Conservation (phyloP, 2,329 filamentous ascomycete species). For the Pyrenochaeta sp. region DNA sequence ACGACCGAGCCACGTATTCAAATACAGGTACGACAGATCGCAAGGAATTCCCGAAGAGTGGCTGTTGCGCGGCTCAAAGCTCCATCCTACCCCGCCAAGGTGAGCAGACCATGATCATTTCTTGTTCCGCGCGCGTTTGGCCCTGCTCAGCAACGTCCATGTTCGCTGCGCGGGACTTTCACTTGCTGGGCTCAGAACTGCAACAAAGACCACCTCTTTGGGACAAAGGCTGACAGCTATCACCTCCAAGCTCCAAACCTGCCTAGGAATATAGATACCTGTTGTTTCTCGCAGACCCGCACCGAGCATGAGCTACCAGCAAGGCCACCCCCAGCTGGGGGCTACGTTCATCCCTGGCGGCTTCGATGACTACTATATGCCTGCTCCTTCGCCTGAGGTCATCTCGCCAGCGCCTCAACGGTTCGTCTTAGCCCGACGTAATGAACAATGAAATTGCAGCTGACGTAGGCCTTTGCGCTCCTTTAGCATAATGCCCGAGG, state of each 20-base stretch:
- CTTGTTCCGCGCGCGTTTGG: conserved; percentile 31
- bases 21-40: conserved; percentile 20
- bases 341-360: conserved; percentile 74
- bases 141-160: conserved; percentile 27
- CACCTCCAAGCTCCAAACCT: conserved; percentile 21
- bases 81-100: conserved; percentile 34
- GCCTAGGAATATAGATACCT: too few relatives aligned
- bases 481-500: conserved; percentile 87
- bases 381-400: conserved; percentile 63
- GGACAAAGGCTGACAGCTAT: conserved; percentile 38
- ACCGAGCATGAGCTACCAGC: conserved; percentile 48
- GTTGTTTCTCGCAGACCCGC: conserved; percentile 16
- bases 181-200: conserved; percentile 20
- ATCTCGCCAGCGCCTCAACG: conserved; percentile 75
- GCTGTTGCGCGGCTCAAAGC: conserved; percentile 22
- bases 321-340: conserved; percentile 45
- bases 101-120: conserved; percentile 23
- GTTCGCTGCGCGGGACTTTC: conserved; percentile 18
- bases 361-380: conserved; percentile 73
- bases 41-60: conserved; percentile 19
- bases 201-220: conserved; percentile 19
- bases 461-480: conserved; percentile 31
- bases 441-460: conserved; percentile 34
- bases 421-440: conserved; percentile 53
- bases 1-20: conserved; percentile 7